Evolutionary conservation across 306 rosid species (phyloP).

Genomic region (Rubus idaeus): DNA sequence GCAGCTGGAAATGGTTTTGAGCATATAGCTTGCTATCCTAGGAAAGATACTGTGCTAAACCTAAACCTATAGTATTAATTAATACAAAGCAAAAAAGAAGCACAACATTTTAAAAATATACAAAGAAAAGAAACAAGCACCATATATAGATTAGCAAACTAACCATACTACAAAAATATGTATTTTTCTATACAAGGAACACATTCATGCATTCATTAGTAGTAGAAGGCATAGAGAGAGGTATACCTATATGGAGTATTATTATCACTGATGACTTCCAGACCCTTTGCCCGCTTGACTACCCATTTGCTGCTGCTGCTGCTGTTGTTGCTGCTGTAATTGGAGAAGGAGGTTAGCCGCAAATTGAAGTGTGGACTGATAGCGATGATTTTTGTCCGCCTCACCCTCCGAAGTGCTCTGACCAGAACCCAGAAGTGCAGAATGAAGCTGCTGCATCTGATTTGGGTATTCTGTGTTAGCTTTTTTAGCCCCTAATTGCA

Average conservation of each 20-base stretch:
- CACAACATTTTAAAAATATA: slow-evolving; percentile 11
- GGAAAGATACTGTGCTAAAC: slow-evolving; percentile 1
- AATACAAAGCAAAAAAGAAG: slow-evolving; percentile 10
- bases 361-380: slow-evolving; percentile 83
- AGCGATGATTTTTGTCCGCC: slow-evolving; percentile 84
- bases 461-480: slow-evolving; percentile 53
- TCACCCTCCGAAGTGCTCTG: slow-evolving; percentile 76
- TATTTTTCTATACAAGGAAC: slow-evolving; percentile 14
- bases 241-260: slow-evolving; percentile 49
- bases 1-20: background rate
- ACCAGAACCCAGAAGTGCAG: slow-evolving; percentile 54
- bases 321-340: slow-evolving; percentile 77
- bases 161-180: slow-evolving; percentile 13
- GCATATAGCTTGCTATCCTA: background rate
- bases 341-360: slow-evolving; percentile 95
- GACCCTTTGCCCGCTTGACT: slow-evolving; percentile 61
- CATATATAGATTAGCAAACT: slow-evolving; percentile 14
- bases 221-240: slow-evolving; percentile 19
- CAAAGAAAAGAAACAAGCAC: slow-evolving; percentile 16
- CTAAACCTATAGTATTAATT: slow-evolving; percentile 3
- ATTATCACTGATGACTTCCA: slow-evolving; percentile 68
- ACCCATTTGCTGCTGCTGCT: slow-evolving; percentile 55
- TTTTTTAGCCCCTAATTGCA: slow-evolving; percentile 53
- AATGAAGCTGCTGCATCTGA: slow-evolving; percentile 66
- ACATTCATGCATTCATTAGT: slow-evolving; percentile 8